These are phyloP conservation scores for Xerocomellus amylosporus DNA, from an alignment of 768 basidiomycete genomes.

Conservation along the genomic window DNA sequence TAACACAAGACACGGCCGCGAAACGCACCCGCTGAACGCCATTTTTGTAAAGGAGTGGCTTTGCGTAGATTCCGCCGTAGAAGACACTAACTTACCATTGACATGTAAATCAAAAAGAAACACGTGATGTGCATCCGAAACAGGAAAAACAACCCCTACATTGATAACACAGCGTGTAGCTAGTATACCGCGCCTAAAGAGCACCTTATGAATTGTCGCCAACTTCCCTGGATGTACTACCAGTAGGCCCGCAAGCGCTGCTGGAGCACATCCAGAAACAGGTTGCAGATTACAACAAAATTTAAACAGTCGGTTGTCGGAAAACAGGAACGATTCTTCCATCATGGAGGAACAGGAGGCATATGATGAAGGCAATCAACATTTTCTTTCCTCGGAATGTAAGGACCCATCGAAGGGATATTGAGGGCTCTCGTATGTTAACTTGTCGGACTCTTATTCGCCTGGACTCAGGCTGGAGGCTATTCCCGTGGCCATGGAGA, in stretches of 20 bases:
- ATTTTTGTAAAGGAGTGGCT: background rate
- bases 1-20: background rate
- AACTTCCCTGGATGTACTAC: conserved; percentile 28
- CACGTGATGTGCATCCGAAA: background rate
- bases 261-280: conserved; percentile 47
- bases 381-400: background rate
- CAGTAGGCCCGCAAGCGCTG: conserved; percentile 46
- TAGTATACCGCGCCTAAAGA: conserved; percentile 37
- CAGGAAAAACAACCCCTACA: background rate
- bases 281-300: conserved; percentile 46
- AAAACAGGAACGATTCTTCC: conserved; percentile 53
- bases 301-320: conserved; percentile 42
- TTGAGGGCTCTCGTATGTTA: background rate
- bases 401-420: background rate
- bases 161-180: conserved; percentile 4
- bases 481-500: conserved; percentile 24
- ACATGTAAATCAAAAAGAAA: too few species aligned
- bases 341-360: conserved; percentile 16
- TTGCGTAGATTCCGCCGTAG: too few species aligned
- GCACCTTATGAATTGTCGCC: background rate
- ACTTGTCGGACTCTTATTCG: background rate
- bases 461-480: conserved; percentile 3
- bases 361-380: background rate
- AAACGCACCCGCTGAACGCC: conserved; percentile 20
- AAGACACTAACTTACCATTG: too few species aligned